phyloP scores from a whole-genome alignment of 768 basidiomycete genomes.

The Solioccasus polychromus region DNA sequence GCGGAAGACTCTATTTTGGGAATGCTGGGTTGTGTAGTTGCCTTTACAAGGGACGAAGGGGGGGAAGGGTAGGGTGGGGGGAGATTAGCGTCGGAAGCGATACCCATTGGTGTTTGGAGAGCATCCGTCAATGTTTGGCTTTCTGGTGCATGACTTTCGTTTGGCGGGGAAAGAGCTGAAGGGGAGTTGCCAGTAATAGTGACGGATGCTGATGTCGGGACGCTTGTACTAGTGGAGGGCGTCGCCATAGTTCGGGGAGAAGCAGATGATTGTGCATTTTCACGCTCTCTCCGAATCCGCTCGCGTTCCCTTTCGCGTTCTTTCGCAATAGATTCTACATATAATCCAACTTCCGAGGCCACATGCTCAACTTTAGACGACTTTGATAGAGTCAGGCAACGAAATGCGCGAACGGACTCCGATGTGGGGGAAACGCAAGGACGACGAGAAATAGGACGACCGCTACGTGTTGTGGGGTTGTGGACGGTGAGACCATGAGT shows the following conservation, averaged over 20 bases:
- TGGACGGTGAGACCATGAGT: background rate
- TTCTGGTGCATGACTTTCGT: constrained; percentile 11
- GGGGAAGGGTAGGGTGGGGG: constrained; percentile 54
- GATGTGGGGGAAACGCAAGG: constrained; percentile 34
- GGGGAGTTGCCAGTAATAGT: constrained; percentile 15
- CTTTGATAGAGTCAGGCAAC: constrained; percentile 50
- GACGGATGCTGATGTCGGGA: constrained; percentile 8
- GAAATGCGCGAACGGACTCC: constrained; percentile 42
- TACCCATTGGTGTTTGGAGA: constrained; percentile 9
- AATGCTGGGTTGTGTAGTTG: constrained; percentile 4
- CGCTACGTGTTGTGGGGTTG: constrained; percentile 9
- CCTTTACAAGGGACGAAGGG: constrained; percentile 42
- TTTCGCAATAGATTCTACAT: constrained; percentile 71
- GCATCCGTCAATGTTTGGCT: constrained; percentile 18
- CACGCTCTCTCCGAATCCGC: constrained; percentile 63
- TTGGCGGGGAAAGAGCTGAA: constrained; percentile 7
- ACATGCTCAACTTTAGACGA: constrained; percentile 49
- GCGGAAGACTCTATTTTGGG: constrained; percentile 22
- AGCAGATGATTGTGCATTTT: constrained; percentile 37
- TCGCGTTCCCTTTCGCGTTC: constrained; percentile 80
- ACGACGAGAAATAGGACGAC: constrained; percentile 33
- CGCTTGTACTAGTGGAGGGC: constrained; percentile 17
- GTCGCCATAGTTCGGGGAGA: constrained; percentile 26
- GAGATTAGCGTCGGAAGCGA: constrained; percentile 20
- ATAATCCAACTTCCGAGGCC: constrained; percentile 60